Evolutionary conservation across 495 filamentous ascomycete species (phyloP), one percentile per base, ranked within the genome.

Genomic region (Penicillium canescens): DNA sequence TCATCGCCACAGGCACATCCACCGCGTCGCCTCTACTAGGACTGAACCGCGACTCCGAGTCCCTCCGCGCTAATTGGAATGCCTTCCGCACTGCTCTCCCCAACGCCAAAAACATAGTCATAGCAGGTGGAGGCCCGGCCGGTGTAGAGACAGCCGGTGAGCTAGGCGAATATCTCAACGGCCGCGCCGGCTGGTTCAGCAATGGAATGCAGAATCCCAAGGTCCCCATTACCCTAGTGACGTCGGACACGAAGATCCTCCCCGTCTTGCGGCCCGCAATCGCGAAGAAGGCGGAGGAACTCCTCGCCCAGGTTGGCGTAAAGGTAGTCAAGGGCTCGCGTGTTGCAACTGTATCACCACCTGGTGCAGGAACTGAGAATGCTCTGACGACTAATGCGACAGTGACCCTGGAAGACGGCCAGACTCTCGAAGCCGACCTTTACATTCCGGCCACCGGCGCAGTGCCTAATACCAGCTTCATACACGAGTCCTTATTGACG

Each of bases 101-200:
- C 1, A 46, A 46, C 0, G 74, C 75, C 3, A 74, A 74, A 36
- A 61, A 46, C 9, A 74, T 82, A 21, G 61, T 81, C 28, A 73
- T 82, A 43, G 69, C 66, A 24, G 73, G 74, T 13, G 75, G 71
- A 6, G 73, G 74, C 0, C 67, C 75, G 0, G 56, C 67, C 1
- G 72, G 67, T 0, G 50, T 78, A 14, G 80, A 83, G 50, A 74
- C 69, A 1, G 79, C 79, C 2, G 80, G 78, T n/a, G 80, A 82
- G 53, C 65, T 82, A 6, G 57, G 73, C 39, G 77, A 80, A 40
- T 66, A 73, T 52, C 67, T 82, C 7, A 83, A 82, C 50, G 77
- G 76, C 2, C 60, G 51, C 3, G 26, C 64, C 0, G 63, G 65
- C 1, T 69, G 64, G 62, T 68, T 73, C 42, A 45, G 37, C 21